Percentiles rank a stretch among this genome's conserved stretches.
These are phyloP conservation scores for Sclerotinia trifoliorum DNA, from an alignment of 2,329 filamentous ascomycete species.

Conservation along the genomic window DNA sequence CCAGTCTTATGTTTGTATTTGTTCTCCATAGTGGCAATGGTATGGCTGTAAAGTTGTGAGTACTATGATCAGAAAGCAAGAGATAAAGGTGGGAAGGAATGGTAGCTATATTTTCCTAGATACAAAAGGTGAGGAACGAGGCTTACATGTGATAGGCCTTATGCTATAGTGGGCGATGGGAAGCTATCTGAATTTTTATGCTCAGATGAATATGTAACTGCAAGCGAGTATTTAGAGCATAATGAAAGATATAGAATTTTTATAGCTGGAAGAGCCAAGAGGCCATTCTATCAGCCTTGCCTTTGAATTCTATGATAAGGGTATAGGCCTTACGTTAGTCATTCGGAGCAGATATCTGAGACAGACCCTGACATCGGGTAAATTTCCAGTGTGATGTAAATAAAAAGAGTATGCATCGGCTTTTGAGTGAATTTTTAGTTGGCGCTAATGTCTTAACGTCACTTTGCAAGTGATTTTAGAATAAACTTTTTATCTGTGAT, in stretches of 20 bases:
- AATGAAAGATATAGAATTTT: background rate
- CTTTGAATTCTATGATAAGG: background rate
- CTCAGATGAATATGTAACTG: too few relatives aligned
- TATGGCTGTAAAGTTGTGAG: background rate
- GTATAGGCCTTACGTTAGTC: background rate
- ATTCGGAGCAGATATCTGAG: background rate
- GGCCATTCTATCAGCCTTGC: background rate
- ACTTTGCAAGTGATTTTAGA: background rate
- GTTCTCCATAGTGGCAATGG: background rate
- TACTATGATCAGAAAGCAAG: accelerated
- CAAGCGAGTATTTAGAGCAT: background rate
- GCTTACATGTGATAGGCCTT: background rate
- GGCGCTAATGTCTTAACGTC: background rate
- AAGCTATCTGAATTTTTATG: background rate
- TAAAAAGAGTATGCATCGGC: background rate
- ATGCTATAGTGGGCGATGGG: background rate
- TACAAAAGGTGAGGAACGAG: background rate
- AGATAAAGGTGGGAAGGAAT: background rate
- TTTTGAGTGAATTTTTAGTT: background rate
- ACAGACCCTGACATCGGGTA: background rate
- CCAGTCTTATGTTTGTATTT: background rate
- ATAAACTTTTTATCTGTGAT: too few relatives aligned
- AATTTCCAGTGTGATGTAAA: background rate
- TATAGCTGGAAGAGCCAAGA: background rate
- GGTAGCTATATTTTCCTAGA: background rate